phyloP scores from a whole-genome alignment of 345 rosid genomes.

The Reutealis trisperma region DNA sequence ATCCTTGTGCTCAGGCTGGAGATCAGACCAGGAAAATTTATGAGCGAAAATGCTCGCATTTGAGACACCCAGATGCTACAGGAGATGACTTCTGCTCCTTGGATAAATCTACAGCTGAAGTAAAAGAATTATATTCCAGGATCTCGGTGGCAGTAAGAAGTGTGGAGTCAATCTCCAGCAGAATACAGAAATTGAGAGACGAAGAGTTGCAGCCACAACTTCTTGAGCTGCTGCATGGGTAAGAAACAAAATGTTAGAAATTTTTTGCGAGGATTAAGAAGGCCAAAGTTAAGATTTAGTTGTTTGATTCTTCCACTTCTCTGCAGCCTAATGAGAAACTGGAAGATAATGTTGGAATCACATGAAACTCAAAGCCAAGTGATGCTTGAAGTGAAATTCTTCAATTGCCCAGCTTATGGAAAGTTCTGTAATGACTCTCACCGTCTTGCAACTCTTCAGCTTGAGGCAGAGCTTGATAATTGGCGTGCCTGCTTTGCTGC shows the following conservation, averaged over 20 bases:
- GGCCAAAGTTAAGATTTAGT: background rate
- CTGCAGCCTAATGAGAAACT: conserved; percentile 43
- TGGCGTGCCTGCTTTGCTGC: conserved; percentile 41
- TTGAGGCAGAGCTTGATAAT: conserved; percentile 39
- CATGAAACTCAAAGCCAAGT: conserved; percentile 43
- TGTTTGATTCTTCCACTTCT: background rate
- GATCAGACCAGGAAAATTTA: conserved; percentile 38
- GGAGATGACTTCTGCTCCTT: conserved; percentile 8
- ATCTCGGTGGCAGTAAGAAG: conserved; percentile 39
- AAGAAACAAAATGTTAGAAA: conserved; percentile 10
- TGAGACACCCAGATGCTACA: conserved; percentile 14
- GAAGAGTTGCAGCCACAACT: conserved; percentile 52
- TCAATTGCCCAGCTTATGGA: conserved; percentile 26
- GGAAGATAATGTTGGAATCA: conserved; percentile 41
- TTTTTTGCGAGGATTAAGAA: background rate
- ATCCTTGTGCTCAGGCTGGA: conserved; percentile 31
- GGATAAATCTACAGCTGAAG: conserved; percentile 34
- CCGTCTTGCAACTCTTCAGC: conserved; percentile 43
- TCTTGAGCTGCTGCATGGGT: conserved; percentile 45
- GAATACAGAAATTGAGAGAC: conserved; percentile 43
- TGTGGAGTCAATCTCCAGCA: conserved; percentile 43
- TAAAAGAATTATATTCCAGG: conserved; percentile 32
- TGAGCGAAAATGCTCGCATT: conserved; percentile 29
- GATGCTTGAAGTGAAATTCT: conserved; percentile 39
- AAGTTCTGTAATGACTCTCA: conserved; percentile 36